phyloP scores from a whole-genome alignment of 192 early-diverging fungal species.

The Rhizoclosmatium globosum region DNA sequence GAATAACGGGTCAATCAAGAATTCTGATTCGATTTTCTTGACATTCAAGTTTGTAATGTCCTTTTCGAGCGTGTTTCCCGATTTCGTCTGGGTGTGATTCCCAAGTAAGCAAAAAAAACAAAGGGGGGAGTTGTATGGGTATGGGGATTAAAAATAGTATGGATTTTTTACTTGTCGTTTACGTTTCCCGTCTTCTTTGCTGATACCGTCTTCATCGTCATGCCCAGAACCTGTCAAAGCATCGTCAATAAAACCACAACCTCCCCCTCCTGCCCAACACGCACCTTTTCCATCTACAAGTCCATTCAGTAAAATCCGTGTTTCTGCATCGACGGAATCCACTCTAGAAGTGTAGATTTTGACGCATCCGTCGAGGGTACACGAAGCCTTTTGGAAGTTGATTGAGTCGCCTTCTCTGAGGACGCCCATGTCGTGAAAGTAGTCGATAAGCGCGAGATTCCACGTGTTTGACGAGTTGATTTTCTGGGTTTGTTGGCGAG shows the following conservation, averaged over 20 bases:
- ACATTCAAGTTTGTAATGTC: slow-evolving; percentile 79
- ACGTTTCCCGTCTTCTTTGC: slow-evolving; percentile 29
- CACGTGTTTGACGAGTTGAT: slow-evolving; percentile 94
- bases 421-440: slow-evolving; percentile 95
- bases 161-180: slow-evolving; percentile 1
- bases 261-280: background rate
- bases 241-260: background rate
- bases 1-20: slow-evolving; percentile 93
- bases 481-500: slow-evolving; percentile 66
- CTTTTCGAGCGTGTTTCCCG: slow-evolving; percentile 77
- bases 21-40: slow-evolving; percentile 92
- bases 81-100: slow-evolving; percentile 25
- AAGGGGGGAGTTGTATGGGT: background rate
- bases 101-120: background rate
- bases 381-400: slow-evolving; percentile 98
- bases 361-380: slow-evolving; percentile 94
- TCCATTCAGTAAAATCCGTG: slow-evolving; percentile 87
- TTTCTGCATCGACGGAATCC: slow-evolving; percentile 95
- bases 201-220: slow-evolving; percentile 28
- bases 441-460: slow-evolving; percentile 98
- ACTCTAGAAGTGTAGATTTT: slow-evolving; percentile 97
- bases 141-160: background rate
- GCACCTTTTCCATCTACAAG: slow-evolving; percentile 69
- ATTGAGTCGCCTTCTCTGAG: slow-evolving; percentile 95
- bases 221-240: background rate